Evolutionary conservation across 2,329 filamentous ascomycete genomes (phyloP).

Genomic region (Sphaerulina vaccinii): DNA sequence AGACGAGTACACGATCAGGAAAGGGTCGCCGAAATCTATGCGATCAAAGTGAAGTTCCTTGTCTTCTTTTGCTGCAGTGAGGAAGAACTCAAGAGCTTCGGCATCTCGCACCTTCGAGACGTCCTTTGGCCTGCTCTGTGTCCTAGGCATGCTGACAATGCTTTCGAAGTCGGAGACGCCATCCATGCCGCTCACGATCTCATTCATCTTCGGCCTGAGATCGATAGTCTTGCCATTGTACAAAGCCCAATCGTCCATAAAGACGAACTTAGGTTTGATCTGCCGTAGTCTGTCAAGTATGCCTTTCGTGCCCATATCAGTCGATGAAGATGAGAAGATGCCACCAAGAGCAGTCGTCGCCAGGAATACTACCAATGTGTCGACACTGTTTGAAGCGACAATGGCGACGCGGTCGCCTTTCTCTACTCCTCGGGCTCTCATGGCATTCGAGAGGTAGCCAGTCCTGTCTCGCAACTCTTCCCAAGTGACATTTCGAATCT

Average conservation of each 20-base stretch:
- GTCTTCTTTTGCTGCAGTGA: conserved; percentile 41
- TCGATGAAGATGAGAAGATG: conserved; percentile 72
- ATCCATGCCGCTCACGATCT: conserved; percentile 63
- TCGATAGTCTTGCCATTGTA: conserved; percentile 78
- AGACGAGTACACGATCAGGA: conserved; percentile 69
- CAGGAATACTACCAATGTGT: conserved; percentile 70
- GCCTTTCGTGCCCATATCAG: conserved; percentile 79
- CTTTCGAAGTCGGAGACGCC: conserved; percentile 60
- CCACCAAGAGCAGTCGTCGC: conserved; percentile 70
- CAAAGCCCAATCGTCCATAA: conserved; percentile 75
- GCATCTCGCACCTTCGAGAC: conserved; percentile 54
- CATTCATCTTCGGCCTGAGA: conserved; percentile 68
- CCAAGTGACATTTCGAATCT: conserved; percentile 61
- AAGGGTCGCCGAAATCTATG: conserved; percentile 70
- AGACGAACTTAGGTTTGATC: conserved; percentile 75
- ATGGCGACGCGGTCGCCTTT: conserved; percentile 74
- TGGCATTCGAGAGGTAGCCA: conserved; percentile 61
- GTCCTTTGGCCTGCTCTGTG: conserved; percentile 57
- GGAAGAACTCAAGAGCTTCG: conserved; percentile 44
- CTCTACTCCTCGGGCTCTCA: conserved; percentile 63
- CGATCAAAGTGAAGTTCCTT: conserved; percentile 55
- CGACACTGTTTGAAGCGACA: conserved; percentile 71
- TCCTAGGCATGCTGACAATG: conserved; percentile 66
- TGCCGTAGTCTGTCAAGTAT: conserved; percentile 73
- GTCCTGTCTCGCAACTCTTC: conserved; percentile 61